A percentile compares a stretch with the other conserved stretches of the same genome.
These are phyloP conservation scores for Botrytis fragariae DNA, from an alignment of 2,329 filamentous ascomycete genomes.

Conservation along the genomic window DNA sequence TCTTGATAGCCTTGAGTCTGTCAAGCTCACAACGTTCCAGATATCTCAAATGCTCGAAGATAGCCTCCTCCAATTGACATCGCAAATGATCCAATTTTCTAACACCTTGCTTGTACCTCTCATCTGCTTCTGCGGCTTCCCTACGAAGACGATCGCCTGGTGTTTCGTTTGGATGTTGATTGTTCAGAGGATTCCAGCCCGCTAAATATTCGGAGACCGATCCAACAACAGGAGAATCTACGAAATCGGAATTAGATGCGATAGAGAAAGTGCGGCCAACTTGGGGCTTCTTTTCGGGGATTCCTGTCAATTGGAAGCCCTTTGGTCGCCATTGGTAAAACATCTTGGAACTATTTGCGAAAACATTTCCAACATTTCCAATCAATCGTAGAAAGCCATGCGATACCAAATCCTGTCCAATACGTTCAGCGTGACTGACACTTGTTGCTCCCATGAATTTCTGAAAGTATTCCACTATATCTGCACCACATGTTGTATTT, in stretches of 20 bases:
- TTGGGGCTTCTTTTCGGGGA: constrained; percentile 81
- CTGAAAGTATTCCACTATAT: constrained; percentile 95
- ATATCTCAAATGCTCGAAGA: constrained; percentile 88
- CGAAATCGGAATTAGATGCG: constrained; percentile 55
- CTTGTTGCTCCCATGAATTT: constrained; percentile 80
- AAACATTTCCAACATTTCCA: constrained; percentile 90
- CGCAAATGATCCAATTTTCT: constrained; percentile 84
- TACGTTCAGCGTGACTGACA: constrained; percentile 86
- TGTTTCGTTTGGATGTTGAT: constrained; percentile 89
- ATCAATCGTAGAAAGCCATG: constrained; percentile 86
- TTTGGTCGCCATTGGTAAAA: constrained; percentile 97
- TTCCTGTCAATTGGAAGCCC: constrained; percentile 81
- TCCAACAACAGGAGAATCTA: constrained; percentile 78
- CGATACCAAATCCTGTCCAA: constrained; percentile 87
- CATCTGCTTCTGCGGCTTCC: constrained; percentile 86
- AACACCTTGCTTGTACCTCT: constrained; percentile 86
- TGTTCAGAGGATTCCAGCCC: constrained; percentile 91
- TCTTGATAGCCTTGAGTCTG: constrained; percentile 95
- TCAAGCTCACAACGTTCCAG: constrained; percentile 97
- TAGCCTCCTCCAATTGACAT: constrained; percentile 93
- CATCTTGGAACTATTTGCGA: constrained; percentile 96
- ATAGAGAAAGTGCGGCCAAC: constrained; percentile 73
- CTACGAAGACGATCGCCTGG: constrained; percentile 80
- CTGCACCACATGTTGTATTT: constrained; percentile 86
- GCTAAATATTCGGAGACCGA: constrained; percentile 85